Base-by-base conservation (phyloP, 345 rosid species). In the Acer yangbiense region DNA sequence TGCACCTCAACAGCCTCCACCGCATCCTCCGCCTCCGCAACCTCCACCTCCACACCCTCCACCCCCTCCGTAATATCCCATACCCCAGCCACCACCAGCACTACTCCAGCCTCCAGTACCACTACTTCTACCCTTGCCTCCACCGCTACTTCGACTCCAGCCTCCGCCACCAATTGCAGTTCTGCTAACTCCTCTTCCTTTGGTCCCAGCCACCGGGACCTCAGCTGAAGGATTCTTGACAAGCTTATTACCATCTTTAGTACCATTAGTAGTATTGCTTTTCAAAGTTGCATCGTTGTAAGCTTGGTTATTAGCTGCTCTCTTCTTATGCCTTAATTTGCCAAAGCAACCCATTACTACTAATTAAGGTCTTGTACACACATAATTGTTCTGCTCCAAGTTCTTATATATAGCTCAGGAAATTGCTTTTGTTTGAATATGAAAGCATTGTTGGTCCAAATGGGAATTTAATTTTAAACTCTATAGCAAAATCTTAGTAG, bases 341-440 rank as follows among this genome's bases (percentile, higher is more conserved):
- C 72, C 6, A 12, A 48, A 69, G 54, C 72, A 69, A 25, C 72
- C n/a, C 72, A 69, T 69, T 35, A 35, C 39, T 9, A 20, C 18
- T 32, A 29, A 29, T 29, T 29, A 20, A 35, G 39, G 39, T 35
- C 6, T 21, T 1, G 11, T 50, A 14, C 3, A 14, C 55, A 50
- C 13, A 50, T 14, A 13, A 35, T 35, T 35, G 39, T 50, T 11
- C 3, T 13, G 13, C 2, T 50, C 54, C 54, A 50, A 50, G 54
- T 13, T 13, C 18, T 13, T 35, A 35, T 35, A 50, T 50, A 50
- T 50, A 50, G 55, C 55, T 13, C 55, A 50, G 55, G 55, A 50
- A 11, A 35, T 35, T 35, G 39, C 39, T 35, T 35, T 35, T 35
- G 6, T 35, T 4, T 35, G 6, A 35, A 35, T 35, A 13, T 13